Conservation (phyloP, 1,284 basidiomycete genomes). For the Rhodofomes roseus region DNA sequence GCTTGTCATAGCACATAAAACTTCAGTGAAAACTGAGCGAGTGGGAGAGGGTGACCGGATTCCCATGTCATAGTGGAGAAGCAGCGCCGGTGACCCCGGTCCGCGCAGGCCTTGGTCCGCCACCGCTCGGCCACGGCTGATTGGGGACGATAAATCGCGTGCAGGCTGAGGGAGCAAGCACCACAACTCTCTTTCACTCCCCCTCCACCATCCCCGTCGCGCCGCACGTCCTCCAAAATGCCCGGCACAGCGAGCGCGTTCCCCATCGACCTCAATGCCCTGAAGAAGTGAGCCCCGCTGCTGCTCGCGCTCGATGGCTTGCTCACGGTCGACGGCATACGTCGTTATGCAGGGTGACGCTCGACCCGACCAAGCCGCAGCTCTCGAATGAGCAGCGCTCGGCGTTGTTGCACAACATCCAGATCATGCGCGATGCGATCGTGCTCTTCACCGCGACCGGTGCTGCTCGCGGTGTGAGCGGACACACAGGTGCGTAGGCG, state of each 20-base stretch:
- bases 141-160: conserved; percentile 2
- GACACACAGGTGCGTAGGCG: conserved; percentile 61
- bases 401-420: conserved; percentile 64
- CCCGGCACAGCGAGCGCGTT: conserved; percentile 43
- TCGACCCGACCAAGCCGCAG: conserved; percentile 64
- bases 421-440: conserved; percentile 77
- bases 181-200: neutral
- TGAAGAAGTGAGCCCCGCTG: conserved; percentile 54
- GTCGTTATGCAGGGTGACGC: conserved; percentile 46
- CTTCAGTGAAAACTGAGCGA: neutral
- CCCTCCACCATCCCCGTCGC: neutral
- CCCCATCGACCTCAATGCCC: conserved; percentile 73
- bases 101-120: conserved; percentile 3
- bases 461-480: conserved; percentile 77
- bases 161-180: neutral
- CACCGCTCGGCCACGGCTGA: conserved; percentile 2
- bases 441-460: conserved; percentile 81
- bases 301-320: conserved; percentile 8
- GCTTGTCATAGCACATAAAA: too few relatives aligned
- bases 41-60: neutral
- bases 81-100: conserved; percentile 8
- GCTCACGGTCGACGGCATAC: neutral
- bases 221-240: conserved; percentile 25
- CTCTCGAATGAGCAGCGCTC: conserved; percentile 58
- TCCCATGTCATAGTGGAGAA: neutral